These are phyloP conservation scores for Aspergillus viridinutans DNA, from an alignment of 2,329 filamentous ascomycete species.

Conservation along the genomic window DNA sequence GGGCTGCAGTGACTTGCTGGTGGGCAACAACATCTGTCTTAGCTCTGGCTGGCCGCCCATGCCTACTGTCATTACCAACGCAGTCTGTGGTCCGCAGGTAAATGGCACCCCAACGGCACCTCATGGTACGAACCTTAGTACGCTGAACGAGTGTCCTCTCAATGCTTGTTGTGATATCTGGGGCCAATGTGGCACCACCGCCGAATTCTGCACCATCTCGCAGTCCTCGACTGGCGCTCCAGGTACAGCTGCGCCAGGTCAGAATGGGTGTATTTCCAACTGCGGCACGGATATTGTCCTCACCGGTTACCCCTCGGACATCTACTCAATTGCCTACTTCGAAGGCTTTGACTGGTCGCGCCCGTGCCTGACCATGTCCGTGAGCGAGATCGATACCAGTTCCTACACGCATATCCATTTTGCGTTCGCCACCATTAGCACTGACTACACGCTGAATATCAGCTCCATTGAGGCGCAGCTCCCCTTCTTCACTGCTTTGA, in stretches of 20 bases:
- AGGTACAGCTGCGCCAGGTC: slow-evolving; percentile 30
- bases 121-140: too few relatives aligned
- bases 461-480: slow-evolving; percentile 18
- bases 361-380: slow-evolving; percentile 27
- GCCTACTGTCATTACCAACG: too few relatives aligned
- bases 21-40: background rate
- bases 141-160: too few relatives aligned
- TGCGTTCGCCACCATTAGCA: slow-evolving; percentile 32
- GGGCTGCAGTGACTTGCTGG: slow-evolving; percentile 34
- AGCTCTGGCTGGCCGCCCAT: too few relatives aligned
- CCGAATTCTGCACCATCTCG: too few relatives aligned
- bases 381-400: slow-evolving; percentile 15
- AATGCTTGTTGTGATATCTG: too few relatives aligned
- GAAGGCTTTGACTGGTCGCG: slow-evolving; percentile 29
- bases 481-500: slow-evolving; percentile 25
- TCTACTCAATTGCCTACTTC: slow-evolving; percentile 30
- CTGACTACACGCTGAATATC: slow-evolving; percentile 27
- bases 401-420: slow-evolving; percentile 35
- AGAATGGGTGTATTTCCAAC: slow-evolving; percentile 41
- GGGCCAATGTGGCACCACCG: too few relatives aligned
- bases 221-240: slow-evolving; percentile 25
- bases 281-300: slow-evolving; percentile 38
- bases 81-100: too few relatives aligned
- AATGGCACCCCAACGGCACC: too few relatives aligned
- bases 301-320: slow-evolving; percentile 14